These are phyloP conservation scores for Petrea volubilis DNA, from an alignment of 257 asterid genomes.

Conservation along the genomic window DNA sequence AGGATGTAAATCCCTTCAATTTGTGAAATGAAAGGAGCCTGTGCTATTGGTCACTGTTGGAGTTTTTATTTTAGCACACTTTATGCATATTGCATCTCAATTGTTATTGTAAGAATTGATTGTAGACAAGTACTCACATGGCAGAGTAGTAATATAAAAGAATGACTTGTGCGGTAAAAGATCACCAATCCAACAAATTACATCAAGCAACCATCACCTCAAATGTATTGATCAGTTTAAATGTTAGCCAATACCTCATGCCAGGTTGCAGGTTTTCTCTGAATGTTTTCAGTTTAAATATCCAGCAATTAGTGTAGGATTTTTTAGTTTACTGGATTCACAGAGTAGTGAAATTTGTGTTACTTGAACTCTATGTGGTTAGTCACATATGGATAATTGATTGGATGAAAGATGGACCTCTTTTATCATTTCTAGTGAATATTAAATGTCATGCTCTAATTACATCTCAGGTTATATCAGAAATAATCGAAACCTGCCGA, in stretches of 20 bases:
- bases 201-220: not conserved
- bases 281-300: not conserved
- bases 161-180: not conserved
- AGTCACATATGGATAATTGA: not conserved
- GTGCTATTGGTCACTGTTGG: not conserved
- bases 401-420: not conserved
- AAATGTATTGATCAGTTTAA: not conserved
- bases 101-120: not conserved
- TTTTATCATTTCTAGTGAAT: not conserved
- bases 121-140: not conserved
- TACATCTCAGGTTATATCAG: slow-evolving; percentile 70
- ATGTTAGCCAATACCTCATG: not conserved
- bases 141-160: not conserved
- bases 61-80: not conserved
- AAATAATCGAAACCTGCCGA: slow-evolving; percentile 85
- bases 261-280: not conserved
- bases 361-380: not conserved
- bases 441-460: not conserved
- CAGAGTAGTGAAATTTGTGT: not conserved
- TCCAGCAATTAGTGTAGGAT: not conserved
- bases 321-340: not conserved
- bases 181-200: not conserved
- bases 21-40: not conserved
- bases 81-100: not conserved
- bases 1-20: not conserved